Percentiles rank a stretch among this genome's conserved stretches.
phyloP scores from a whole-genome alignment of 257 asterid genomes.

The Penstemon davidsonii region DNA sequence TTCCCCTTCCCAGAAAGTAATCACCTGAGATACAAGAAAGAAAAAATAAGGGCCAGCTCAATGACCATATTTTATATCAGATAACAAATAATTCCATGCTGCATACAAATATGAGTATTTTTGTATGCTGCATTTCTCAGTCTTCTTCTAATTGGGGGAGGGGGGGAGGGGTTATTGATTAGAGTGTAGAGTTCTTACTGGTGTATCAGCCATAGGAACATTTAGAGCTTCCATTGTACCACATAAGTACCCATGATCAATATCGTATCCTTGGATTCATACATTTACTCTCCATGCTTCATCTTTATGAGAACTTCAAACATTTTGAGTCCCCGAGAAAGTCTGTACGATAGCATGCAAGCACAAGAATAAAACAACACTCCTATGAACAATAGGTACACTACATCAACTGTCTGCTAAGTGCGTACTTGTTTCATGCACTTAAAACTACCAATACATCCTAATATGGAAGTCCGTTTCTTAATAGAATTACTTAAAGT shows the following conservation, averaged over 20 bases:
- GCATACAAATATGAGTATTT: not conserved
- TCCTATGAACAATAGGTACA: not conserved
- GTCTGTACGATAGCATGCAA: slow-evolving; percentile 48
- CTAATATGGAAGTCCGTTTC: not conserved
- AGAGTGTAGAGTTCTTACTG: slow-evolving; percentile 47
- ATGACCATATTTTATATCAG: not conserved
- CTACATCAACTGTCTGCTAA: not conserved
- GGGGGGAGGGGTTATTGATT: not conserved
- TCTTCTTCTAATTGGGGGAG: not conserved
- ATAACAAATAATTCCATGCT: not conserved
- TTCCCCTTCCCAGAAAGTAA: slow-evolving; percentile 99
- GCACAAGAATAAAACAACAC: slow-evolving; percentile 3
- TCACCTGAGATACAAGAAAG: slow-evolving; percentile 55
- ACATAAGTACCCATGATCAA: slow-evolving; percentile 90
- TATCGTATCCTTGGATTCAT: slow-evolving; percentile 83
- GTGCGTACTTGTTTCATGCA: not conserved
- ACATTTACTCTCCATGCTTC: slow-evolving; percentile 99
- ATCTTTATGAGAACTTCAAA: slow-evolving; percentile 83
- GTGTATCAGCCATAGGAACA: slow-evolving; percentile 99
- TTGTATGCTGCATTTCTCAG: no score
- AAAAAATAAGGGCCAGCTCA: not conserved
- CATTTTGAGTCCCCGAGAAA: slow-evolving; percentile 96
- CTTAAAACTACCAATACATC: not conserved
- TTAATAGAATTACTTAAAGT: not conserved
- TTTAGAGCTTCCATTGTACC: slow-evolving; percentile 99